These are phyloP conservation scores for Chaetomiaceae sp. DNA, from an alignment of 2,329 filamentous ascomycete genomes.

Conservation along the genomic window DNA sequence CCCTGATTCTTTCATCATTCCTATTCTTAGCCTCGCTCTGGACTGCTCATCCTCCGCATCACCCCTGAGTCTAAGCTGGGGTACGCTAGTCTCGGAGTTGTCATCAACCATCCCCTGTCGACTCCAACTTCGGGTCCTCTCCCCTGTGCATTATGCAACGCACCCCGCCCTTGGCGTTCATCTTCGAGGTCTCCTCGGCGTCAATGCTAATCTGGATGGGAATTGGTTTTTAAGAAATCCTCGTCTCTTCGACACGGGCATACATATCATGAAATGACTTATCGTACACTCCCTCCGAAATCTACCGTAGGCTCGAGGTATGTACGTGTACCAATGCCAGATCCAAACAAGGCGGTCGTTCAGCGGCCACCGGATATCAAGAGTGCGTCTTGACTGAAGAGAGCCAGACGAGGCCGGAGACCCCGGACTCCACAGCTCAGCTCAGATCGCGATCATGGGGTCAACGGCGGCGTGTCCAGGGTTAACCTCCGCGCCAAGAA, in stretches of 20 bases:
- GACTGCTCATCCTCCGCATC: neutral
- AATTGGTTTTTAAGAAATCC: neutral
- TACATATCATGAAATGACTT: no score
- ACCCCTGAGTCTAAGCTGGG: neutral
- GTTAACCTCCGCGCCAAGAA: conserved; percentile 5
- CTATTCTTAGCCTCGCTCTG: conserved; percentile 8
- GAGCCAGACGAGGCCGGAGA: neutral
- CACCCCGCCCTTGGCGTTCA: conserved; percentile 8
- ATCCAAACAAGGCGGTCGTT: no score
- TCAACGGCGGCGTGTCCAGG: neutral
- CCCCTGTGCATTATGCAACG: conserved; percentile 3
- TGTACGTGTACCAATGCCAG: no score
- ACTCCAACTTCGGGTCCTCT: neutral
- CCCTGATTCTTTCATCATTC: neutral
- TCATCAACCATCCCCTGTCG: neutral
- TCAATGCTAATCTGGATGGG: neutral
- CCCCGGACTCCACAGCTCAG: neutral
- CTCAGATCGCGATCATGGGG: conserved; percentile 1
- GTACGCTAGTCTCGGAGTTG: neutral
- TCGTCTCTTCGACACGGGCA: no score
- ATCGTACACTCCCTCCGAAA: no score
- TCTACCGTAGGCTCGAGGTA: no score
- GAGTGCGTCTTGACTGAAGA: neutral
- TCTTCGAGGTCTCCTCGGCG: neutral
- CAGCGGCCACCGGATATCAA: no score